Percentiles rank a stretch among this genome's conserved stretches.
Evolutionary conservation across 805 yeast genomes (phyloP).

Genomic region (Candida railenensis): DNA sequence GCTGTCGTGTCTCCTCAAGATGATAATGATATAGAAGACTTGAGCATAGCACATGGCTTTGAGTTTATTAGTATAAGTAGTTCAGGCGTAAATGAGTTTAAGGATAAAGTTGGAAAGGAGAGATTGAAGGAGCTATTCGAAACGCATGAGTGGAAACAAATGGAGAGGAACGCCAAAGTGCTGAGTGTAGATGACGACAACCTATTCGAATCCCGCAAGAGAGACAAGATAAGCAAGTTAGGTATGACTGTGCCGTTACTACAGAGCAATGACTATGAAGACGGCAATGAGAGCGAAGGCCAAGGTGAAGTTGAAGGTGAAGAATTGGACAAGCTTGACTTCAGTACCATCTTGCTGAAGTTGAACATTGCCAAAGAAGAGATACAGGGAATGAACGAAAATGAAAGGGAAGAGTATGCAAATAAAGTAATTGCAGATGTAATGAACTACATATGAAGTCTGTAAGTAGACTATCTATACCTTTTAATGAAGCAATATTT

Average conservation of each 20-base stretch:
- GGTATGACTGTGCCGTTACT: conserved; percentile 6
- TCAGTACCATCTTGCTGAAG: conserved; percentile 31
- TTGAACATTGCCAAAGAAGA: conserved; percentile 35
- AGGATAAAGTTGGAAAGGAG: conserved; percentile 42
- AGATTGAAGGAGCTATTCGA: conserved; percentile 48
- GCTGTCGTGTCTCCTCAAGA: conserved; percentile 29
- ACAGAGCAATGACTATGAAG: conserved; percentile 8
- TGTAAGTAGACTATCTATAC: too few species aligned
- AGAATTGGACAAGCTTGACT: conserved; percentile 15
- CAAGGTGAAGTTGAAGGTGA: conserved; percentile 7
- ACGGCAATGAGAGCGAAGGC: conserved; percentile 4
- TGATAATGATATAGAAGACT: conserved; percentile 35
- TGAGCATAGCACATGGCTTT: conserved; percentile 35
- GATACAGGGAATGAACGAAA: conserved; percentile 20
- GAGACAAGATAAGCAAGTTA: not conserved
- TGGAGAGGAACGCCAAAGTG: conserved; percentile 10
- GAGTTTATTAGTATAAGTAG: conserved; percentile 39
- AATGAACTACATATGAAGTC: conserved; percentile 36
- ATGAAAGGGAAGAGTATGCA: conserved; percentile 31
- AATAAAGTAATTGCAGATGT: conserved; percentile 36
- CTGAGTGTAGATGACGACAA: not conserved
- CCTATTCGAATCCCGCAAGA: not conserved
- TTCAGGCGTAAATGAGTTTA: conserved; percentile 38
- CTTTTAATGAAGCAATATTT: too few species aligned
- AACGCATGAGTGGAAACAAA: conserved; percentile 46